phyloP scores from a whole-genome alignment of 2,329 filamentous ascomycete species.

The Colletotrichum cordylinicola region DNA sequence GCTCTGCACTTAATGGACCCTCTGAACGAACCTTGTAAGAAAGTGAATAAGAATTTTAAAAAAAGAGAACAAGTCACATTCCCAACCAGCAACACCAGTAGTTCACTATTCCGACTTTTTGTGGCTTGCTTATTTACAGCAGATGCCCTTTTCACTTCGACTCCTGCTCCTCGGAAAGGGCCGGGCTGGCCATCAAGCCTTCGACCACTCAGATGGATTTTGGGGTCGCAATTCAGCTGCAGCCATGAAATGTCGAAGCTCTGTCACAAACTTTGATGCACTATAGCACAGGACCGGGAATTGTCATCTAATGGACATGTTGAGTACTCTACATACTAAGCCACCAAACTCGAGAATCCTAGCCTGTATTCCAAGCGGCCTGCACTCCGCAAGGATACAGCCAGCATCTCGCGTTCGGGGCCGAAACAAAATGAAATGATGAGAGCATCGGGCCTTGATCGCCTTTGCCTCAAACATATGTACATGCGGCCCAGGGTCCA shows the following conservation, averaged over 20 bases:
- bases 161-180: background rate
- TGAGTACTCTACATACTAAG: conserved; percentile 14
- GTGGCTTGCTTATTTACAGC: background rate
- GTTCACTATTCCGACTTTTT: background rate
- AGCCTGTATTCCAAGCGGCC: background rate
- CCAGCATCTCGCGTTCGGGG: background rate
- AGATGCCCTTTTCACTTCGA: background rate
- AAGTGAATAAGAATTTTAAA: background rate
- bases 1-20: background rate
- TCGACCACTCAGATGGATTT: background rate
- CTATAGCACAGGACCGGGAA: background rate
- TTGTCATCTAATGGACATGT: background rate
- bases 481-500: conserved; percentile 1
- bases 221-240: background rate
- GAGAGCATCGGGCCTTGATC: background rate
- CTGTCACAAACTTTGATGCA: background rate
- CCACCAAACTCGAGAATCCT: background rate
- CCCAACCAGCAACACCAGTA: background rate
- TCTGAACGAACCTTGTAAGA: background rate
- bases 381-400: conserved; percentile 12
- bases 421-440: background rate
- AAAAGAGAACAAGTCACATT: background rate
- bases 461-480: background rate
- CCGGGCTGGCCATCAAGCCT: background rate
- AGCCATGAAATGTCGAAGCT: background rate